Base-by-base conservation (phyloP, 805 yeast species). In the Lachancea dasiensis region DNA sequence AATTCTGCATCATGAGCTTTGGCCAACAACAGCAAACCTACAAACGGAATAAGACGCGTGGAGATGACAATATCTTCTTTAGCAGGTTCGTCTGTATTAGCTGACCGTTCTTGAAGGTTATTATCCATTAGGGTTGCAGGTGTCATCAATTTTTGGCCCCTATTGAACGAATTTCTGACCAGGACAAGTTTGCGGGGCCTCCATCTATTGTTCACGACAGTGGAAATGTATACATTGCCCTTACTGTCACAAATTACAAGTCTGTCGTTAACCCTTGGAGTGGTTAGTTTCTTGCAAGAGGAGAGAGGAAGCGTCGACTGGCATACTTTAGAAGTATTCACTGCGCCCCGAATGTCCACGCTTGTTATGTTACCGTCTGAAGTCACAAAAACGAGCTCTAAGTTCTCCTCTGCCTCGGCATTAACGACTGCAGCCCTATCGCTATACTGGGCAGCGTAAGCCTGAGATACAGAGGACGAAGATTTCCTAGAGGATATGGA, bases 181-280 rank as follows among this genome's bases (percentile, higher is more conserved):
- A 79, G 63, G 4, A 56, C 51, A 20, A 81, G 62, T n/a, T 63
- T 61, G 46, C 80, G 60, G 19, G 75, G 67, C 46, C 69, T 75
- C 87, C 89, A 81, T 40, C 67, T 69, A 49, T 79, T 79, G 47
- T 79, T 79, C n/a, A 77, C 61, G 1, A 71, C 78, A 0, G 84
- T 75, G 1, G 80, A 79, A 3, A 83, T 77, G 4, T 80, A 61
- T 10, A 83, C 48, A 25, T 71, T 71, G 8, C 74, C 76, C 33
- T 67, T 67, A 9, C 60, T 61, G 3, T 73, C 61, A 32, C 71
- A 67, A 40, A 78, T 73, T 1, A 85, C 76, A 21, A 85, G 61
- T 44, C 89, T 66, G 54, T 84, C 92, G 50, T 76, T 79, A 18
- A 84, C 79, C 53, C 92, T 68, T 4, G 94, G 86, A 0, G 94